These are phyloP conservation scores for Pontederia crassipes DNA, from an alignment of 176 grass and related monocot species.

Conservation along the genomic window DNA sequence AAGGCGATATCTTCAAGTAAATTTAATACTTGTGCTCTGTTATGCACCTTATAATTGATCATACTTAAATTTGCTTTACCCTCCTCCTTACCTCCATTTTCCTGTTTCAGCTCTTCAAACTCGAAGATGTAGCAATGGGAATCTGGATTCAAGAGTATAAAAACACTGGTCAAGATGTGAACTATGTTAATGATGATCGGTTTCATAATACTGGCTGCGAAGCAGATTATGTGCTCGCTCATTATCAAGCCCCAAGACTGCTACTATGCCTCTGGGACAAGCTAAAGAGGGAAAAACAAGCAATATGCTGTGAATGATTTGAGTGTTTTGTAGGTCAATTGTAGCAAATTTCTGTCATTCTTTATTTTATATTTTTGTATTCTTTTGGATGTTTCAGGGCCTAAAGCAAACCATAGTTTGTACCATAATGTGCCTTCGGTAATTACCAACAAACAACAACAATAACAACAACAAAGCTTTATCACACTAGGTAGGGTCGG, in stretches of 20 bases:
- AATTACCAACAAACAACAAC: no score
- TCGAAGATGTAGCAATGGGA: conserved; percentile 88
- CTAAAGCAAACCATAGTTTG: no score
- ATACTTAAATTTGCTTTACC: background rate
- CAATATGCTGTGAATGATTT: conserved; percentile 55
- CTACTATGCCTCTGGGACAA: conserved; percentile 84
- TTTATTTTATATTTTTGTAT: no score
- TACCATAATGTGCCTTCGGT: no score
- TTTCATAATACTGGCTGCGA: conserved; percentile 78
- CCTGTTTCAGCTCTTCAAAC: conserved; percentile 77
- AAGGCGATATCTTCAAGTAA: conserved; percentile 65
- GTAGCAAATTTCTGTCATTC: no score
- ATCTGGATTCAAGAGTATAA: conserved; percentile 89
- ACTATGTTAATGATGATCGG: conserved; percentile 54
- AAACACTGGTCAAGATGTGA: conserved; percentile 47
- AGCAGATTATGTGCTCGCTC: conserved; percentile 69
- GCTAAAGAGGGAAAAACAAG: conserved; percentile 50
- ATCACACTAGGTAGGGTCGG: no score
- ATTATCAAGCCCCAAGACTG: conserved; percentile 81
- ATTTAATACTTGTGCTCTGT: background rate
- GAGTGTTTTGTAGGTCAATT: no score
- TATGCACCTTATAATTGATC: background rate
- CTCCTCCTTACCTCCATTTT: background rate
- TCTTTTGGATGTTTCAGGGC: no score
- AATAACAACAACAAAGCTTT: no score